phyloP scores from a whole-genome alignment of 495 filamentous ascomycete genomes.

The Symbiotaphrina buchneri region DNA sequence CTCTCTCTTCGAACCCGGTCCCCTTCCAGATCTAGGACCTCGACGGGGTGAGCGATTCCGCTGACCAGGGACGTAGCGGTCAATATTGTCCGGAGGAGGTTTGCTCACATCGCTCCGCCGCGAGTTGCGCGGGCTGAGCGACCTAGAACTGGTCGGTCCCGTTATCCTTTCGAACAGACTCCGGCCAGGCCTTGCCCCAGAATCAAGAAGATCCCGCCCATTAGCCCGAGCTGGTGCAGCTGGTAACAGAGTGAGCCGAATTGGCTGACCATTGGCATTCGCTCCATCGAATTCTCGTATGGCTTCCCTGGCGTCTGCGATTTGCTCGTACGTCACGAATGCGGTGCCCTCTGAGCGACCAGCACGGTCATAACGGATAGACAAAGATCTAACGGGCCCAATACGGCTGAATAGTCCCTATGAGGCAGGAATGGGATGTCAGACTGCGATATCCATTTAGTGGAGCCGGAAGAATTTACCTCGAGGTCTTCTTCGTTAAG shows the following conservation, averaged over 20 bases:
- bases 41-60: slow-evolving; percentile 24
- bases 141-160: no score
- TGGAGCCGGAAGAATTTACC: slow-evolving; percentile 21
- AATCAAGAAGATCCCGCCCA: slow-evolving; percentile 32
- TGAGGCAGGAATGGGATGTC: slow-evolving; percentile 1
- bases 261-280: slow-evolving; percentile 83
- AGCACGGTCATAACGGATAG: slow-evolving; percentile 68
- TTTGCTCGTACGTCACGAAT: slow-evolving; percentile 54
- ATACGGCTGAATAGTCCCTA: slow-evolving; percentile 68
- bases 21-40: slow-evolving; percentile 13
- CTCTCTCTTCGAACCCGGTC: slow-evolving; percentile 11
- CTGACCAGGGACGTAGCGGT: slow-evolving; percentile 61
- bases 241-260: slow-evolving; percentile 50
- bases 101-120: slow-evolving; percentile 40
- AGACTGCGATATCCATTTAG: slow-evolving; percentile 3
- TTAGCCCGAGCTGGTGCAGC: slow-evolving; percentile 10
- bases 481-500: slow-evolving; percentile 69
- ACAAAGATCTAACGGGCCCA: slow-evolving; percentile 43
- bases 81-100: slow-evolving; percentile 47
- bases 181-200: slow-evolving; percentile 25
- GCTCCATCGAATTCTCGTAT: slow-evolving; percentile 71
- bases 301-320: slow-evolving; percentile 47
- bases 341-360: slow-evolving; percentile 77
- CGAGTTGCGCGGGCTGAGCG: not conserved
- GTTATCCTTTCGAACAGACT: slow-evolving; percentile 55